Conservation (phyloP, 345 rosid genomes). For the Limnanthes douglasii region DNA sequence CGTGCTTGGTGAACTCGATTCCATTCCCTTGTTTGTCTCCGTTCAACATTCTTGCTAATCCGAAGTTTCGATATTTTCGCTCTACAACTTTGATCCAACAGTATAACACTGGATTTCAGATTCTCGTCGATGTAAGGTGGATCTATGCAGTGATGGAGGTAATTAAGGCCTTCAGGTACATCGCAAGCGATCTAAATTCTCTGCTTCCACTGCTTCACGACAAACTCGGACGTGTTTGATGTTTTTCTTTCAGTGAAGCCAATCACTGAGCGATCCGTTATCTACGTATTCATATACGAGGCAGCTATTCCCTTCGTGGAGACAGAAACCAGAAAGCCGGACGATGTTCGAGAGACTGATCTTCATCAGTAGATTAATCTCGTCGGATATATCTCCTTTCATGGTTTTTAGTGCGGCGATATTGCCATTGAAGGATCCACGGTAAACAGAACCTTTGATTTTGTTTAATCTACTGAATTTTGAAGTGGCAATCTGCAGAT, state of each 20-base stretch:
- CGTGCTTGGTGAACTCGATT: slow-evolving; percentile 62
- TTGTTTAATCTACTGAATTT: slow-evolving; percentile 37
- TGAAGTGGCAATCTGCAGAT: slow-evolving; percentile 42
- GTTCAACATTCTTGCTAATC: slow-evolving; percentile 47
- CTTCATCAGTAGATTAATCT: slow-evolving; percentile 67
- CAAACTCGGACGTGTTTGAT: slow-evolving; percentile 15
- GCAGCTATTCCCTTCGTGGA: slow-evolving; percentile 57
- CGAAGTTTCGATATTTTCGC: slow-evolving; percentile 75
- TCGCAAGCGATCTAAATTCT: slow-evolving; percentile 62
- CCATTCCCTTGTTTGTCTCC: slow-evolving; percentile 21
- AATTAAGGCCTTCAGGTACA: slow-evolving; percentile 68
- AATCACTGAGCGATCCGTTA: slow-evolving; percentile 55
- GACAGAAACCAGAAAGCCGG: slow-evolving; percentile 79
- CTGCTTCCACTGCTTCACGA: slow-evolving; percentile 88
- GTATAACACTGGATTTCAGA: slow-evolving; percentile 64
- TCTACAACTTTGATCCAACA: slow-evolving; percentile 50
- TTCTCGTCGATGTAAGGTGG: slow-evolving; percentile 79
- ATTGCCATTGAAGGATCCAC: slow-evolving; percentile 53
- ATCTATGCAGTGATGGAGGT: slow-evolving; percentile 59
- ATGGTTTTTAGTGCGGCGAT: slow-evolving; percentile 66
- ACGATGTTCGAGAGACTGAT: slow-evolving; percentile 65
- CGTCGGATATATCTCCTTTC: slow-evolving; percentile 65
- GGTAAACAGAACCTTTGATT: slow-evolving; percentile 57
- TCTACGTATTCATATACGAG: slow-evolving; percentile 68
- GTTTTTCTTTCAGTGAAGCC: slow-evolving; percentile 30